phyloP scores from a whole-genome alignment of 176 grass and related monocot species.

The bread wheat (Triticum aestivum) region DNA sequence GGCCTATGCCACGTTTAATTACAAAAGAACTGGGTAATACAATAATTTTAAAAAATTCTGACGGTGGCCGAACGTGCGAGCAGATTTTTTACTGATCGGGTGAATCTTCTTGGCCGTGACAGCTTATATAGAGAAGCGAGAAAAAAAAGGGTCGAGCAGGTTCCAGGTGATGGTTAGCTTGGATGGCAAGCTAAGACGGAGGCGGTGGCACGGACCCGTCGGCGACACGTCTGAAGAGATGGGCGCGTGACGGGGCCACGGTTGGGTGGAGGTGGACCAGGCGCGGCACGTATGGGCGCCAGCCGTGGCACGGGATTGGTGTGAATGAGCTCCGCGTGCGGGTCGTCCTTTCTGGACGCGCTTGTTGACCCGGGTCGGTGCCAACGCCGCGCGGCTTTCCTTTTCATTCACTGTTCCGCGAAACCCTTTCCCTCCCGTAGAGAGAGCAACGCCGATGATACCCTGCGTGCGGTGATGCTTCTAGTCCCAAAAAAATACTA shows the following conservation, averaged over 20 bases:
- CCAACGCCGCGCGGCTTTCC: not conserved
- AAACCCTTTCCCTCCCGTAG: too few relatives aligned
- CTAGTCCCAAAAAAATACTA: too few relatives aligned
- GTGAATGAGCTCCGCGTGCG: not conserved
- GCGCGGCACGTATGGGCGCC: not conserved
- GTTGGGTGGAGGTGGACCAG: constrained; percentile 20
- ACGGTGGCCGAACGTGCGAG: not conserved
- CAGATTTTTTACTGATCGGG: not conserved
- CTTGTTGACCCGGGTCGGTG: not conserved
- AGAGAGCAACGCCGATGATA: too few relatives aligned
- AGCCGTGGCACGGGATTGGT: not conserved
- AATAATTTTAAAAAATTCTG: too few relatives aligned
- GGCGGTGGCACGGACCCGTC: not conserved
- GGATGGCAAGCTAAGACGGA: constrained; percentile 24
- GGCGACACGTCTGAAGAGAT: constrained; percentile 9
- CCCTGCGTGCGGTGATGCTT: not conserved
- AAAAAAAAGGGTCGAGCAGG: not conserved
- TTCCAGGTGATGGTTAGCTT: constrained; percentile 25
- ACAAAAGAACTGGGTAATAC: too few relatives aligned
- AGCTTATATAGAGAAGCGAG: not conserved
- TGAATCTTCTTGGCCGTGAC: not conserved
- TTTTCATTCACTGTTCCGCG: not conserved
- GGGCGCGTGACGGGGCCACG: not conserved
- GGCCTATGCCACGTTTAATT: not conserved
- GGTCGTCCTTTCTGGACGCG: not conserved